Evolutionary conservation across 768 basidiomycete genomes (phyloP).

Genomic region (Amyloporia xantha): DNA sequence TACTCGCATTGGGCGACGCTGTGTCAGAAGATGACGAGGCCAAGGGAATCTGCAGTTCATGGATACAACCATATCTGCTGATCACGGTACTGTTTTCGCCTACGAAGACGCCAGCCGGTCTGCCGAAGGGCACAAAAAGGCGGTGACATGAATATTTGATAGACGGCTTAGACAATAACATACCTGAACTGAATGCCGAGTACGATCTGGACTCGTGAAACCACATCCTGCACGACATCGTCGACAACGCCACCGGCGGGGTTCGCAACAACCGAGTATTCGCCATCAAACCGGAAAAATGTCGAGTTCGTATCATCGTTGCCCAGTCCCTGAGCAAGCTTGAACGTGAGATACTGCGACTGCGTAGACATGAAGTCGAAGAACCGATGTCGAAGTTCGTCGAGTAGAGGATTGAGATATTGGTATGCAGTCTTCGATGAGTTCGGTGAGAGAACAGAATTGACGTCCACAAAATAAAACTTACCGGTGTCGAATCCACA

Average conservation of each 20-base stretch:
- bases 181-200: conserved; percentile 32
- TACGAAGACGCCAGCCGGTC: conserved; percentile 4
- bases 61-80: conserved; percentile 7
- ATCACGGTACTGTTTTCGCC: conserved; percentile 12
- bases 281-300: conserved; percentile 42
- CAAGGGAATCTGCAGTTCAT: conserved; percentile 6
- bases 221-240: conserved; percentile 17
- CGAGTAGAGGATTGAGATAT: conserved; percentile 11
- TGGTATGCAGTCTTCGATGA: conserved; percentile 16
- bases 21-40: not conserved
- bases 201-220: conserved; percentile 14
- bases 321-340: conserved; percentile 5
- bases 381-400: conserved; percentile 13
- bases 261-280: conserved; percentile 42
- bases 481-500: not conserved
- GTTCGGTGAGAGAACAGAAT: not conserved
- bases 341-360: conserved; percentile 16
- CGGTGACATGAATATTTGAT: not conserved
- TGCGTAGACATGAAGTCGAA: conserved; percentile 15
- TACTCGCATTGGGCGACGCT: not conserved
- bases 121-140: not conserved
- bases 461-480: not conserved
- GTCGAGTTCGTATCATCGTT: not conserved
- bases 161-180: not conserved
- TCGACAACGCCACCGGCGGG: conserved; percentile 27